phyloP scores from a whole-genome alignment of 1,284 basidiomycete genomes.

The Cystobasidium pallidum region DNA sequence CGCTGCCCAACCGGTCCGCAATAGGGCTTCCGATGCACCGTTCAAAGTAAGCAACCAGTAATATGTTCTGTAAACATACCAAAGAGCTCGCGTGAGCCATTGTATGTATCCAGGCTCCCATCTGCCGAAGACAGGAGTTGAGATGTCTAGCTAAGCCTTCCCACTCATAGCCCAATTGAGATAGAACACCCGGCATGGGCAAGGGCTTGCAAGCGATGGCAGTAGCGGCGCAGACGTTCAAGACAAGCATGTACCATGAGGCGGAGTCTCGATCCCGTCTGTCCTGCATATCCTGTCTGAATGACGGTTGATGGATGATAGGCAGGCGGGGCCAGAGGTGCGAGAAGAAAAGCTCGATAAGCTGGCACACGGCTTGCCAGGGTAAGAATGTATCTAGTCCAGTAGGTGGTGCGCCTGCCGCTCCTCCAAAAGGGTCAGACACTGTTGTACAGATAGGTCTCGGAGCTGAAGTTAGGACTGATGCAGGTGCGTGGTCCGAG shows the following conservation, averaged over 20 bases:
- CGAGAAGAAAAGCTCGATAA: constrained; percentile 14
- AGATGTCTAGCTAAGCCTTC: neutral
- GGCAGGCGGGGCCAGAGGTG: constrained; percentile 8
- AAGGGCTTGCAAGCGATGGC: neutral
- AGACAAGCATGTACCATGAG: constrained; percentile 12
- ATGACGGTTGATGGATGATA: constrained; percentile 23
- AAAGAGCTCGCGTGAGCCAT: constrained; percentile 4
- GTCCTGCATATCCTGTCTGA: neutral
- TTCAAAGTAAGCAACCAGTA: constrained; percentile 29
- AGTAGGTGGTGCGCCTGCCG: too few relatives aligned
- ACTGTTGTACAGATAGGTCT: neutral
- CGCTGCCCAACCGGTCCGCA: constrained; percentile 13
- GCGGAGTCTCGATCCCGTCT: neutral
- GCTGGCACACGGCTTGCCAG: neutral
- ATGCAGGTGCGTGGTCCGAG: too few relatives aligned
- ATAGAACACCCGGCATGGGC: neutral
- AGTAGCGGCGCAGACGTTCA: constrained; percentile 25
- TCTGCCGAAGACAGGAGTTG: neutral
- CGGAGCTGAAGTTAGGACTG: too few relatives aligned
- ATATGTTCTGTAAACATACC: constrained; percentile 21
- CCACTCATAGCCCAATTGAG: constrained; percentile 6
- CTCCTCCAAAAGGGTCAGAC: neutral
- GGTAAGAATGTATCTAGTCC: neutral
- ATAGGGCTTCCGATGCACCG: neutral
- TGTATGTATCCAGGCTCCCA: constrained; percentile 6